Evolutionary conservation across 2,329 filamentous ascomycete species (phyloP), one percentile per base, ranked within the genome.

Genomic region (Lasiodiplodia sp.): DNA sequence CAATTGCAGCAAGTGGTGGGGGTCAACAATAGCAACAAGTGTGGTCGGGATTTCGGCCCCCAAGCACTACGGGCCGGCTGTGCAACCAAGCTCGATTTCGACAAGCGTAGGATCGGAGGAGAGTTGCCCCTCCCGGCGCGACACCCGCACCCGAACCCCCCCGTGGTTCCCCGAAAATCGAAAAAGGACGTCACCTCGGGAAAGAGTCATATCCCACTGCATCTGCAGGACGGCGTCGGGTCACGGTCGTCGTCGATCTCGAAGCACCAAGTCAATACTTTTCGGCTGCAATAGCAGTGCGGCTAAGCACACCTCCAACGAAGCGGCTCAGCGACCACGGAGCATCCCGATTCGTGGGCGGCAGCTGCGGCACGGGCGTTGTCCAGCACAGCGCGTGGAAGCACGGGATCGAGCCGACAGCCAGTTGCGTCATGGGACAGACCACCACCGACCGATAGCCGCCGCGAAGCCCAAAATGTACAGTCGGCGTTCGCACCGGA

Each of bases 311-410:
- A 37, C 18, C n/a, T 21, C 53, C 53, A 38, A 38, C 34, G 12
- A 5, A 28, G 25, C 31, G 8, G 12, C 31, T 38, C 53, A 11
- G 31, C 28, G 4, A 34, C 14, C 16, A 16, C 28, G 18, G 38
- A 28, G 37, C 37, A 31, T 23, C 16, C 40, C 23, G 57, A 49
- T 62, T 44, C 40, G 57, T 2, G 23, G 14, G 38, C 57, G 38
- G 38, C 23, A 62, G 14, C 57, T 62, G 57, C 57, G 57, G 57
- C 40, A 62, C 10, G n/a, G n/a, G 57, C 57, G 37, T 37, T 2
- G 23, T 21, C 14, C 47, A 18, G 28, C 28, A 28, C 28, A 56
- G 34, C 31, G 18, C 3, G n/a, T 18, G 8, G 53, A 28, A 57
- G 53, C 53, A 37, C 31, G n/a, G 2, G 12, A 23, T 25, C 53